phyloP scores from a whole-genome alignment of 2,329 filamentous ascomycete species.

The Elsinoe perseae region DNA sequence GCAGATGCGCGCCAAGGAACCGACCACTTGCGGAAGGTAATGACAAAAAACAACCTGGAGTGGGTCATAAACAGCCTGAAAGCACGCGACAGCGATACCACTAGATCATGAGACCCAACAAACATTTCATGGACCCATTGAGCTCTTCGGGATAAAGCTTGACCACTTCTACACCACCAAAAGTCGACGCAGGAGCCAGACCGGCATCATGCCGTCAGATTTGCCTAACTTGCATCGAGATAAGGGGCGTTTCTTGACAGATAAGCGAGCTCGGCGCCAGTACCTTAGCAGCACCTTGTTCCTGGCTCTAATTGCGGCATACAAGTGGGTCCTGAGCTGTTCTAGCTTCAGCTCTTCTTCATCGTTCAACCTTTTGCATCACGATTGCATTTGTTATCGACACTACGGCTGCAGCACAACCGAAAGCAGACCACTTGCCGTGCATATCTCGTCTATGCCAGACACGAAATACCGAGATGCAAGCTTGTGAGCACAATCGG shows the following conservation, averaged over 20 bases:
- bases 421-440: no score
- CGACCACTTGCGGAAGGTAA: no score
- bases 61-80: neutral
- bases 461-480: no score
- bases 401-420: no score
- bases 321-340: neutral
- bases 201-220: neutral
- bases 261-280: constrained; percentile 8
- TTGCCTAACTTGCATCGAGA: neutral
- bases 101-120: neutral
- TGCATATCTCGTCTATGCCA: no score
- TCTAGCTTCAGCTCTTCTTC: neutral
- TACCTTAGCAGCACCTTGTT: neutral
- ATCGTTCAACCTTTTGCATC: neutral
- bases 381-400: neutral
- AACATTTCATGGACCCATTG: neutral
- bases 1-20: neutral
- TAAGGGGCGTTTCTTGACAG: constrained; percentile 8
- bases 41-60: neutral
- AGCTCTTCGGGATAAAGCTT: neutral
- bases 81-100: neutral
- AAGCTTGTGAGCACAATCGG: no score
- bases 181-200: neutral
- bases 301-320: neutral
- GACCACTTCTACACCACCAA: neutral